Conservation (phyloP, 2,329 filamentous ascomycete species). For the Trichoderma sp. region DNA sequence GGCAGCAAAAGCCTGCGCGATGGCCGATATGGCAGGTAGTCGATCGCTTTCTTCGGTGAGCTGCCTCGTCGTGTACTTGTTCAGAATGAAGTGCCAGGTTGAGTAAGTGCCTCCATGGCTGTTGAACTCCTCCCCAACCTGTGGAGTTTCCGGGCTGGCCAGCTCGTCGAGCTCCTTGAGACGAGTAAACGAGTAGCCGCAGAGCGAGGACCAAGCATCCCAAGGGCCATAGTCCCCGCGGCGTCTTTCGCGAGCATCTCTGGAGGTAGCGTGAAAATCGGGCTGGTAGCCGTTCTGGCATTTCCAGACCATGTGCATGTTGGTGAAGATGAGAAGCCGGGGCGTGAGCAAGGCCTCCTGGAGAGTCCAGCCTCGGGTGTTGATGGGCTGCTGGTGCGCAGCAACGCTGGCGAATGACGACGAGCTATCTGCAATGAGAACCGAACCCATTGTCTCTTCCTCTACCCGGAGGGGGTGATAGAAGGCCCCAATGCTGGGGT, state of each 20-base stretch:
- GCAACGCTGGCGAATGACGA: neutral
- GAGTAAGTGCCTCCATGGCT: neutral
- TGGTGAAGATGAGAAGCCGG: neutral
- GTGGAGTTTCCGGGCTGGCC: neutral
- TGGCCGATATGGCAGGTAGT: neutral
- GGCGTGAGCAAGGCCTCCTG: neutral
- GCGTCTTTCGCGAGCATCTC: neutral
- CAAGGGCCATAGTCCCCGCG: neutral
- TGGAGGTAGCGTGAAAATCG: neutral
- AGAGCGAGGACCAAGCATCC: neutral
- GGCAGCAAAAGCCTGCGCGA: neutral
- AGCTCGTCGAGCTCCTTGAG: neutral
- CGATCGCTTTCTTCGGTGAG: neutral
- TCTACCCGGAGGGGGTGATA: neutral
- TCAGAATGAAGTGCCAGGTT: neutral
- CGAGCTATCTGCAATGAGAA: neutral
- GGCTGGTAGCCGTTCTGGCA: neutral
- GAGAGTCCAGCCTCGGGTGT: neutral
- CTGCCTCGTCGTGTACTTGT: neutral
- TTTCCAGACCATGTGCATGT: slow-evolving; percentile 3
- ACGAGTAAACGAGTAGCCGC: neutral
- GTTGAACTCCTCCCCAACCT: neutral
- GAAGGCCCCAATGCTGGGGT: neutral
- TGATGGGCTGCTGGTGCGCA: neutral
- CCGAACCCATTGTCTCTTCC: neutral